Evolutionary conservation across 352 stramenopile genomes (phyloP).

Genomic region (Pythium graminicola): DNA sequence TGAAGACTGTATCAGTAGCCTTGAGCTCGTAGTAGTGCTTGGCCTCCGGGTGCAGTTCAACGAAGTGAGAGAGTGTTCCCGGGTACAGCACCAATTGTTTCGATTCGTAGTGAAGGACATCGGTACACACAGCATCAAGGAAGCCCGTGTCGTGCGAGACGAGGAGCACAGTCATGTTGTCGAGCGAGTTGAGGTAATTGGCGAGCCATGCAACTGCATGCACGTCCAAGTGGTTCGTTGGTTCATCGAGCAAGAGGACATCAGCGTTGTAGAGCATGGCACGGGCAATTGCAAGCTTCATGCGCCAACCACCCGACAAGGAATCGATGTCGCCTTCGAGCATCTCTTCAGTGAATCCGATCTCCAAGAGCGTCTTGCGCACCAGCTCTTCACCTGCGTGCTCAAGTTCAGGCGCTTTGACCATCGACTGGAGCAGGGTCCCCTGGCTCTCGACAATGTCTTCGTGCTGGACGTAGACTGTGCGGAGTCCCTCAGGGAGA

Average conservation of each 20-base stretch:
- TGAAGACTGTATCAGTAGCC: constrained; percentile 76
- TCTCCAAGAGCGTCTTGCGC: constrained; percentile 71
- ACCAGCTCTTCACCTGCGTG: constrained; percentile 72
- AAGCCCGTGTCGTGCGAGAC: constrained; percentile 97
- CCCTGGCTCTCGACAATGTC: constrained; percentile 90
- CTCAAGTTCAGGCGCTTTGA: constrained; percentile 61
- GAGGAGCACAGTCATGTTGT: constrained; percentile 93
- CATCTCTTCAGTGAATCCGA: constrained; percentile 93
- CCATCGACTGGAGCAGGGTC: constrained; percentile 58
- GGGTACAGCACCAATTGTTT: constrained; percentile 94
- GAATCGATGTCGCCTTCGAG: constrained; percentile 90
- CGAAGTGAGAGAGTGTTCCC: constrained; percentile 85
- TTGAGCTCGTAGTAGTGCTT: constrained; percentile 93
- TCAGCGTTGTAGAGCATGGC: constrained; percentile 94
- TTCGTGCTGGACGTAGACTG: constrained; percentile 96
- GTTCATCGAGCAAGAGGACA: constrained; percentile 94
- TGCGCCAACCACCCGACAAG: constrained; percentile 94
- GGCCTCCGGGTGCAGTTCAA: constrained; percentile 85
- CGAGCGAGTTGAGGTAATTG: constrained; percentile 94
- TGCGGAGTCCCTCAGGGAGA: constrained; percentile 88
- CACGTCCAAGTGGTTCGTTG: constrained; percentile 95
- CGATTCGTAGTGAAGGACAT: constrained; percentile 95
- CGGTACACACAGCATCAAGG: constrained; percentile 95
- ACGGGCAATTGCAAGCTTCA: constrained; percentile 95
- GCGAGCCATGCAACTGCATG: constrained; percentile 97